These are phyloP conservation scores for Penicillium simplicissimum DNA, from an alignment of 495 filamentous ascomycete species.

Conservation along the genomic window DNA sequence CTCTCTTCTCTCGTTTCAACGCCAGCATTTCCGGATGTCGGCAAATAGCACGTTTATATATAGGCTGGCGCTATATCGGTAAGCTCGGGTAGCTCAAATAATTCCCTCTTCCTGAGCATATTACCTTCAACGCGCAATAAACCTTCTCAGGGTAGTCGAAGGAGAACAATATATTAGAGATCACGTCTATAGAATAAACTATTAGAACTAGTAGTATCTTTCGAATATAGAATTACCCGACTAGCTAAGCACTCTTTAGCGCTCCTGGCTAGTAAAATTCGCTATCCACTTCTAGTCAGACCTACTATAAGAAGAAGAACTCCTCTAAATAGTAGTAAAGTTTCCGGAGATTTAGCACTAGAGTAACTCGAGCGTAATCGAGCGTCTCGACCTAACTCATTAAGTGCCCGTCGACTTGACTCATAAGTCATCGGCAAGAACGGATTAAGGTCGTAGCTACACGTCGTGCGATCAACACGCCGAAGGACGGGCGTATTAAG, in stretches of 20 bases:
- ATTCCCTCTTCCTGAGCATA: conserved; percentile 33
- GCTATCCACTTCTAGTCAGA: conserved; percentile 6
- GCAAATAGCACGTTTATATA: conserved; percentile 29
- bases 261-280: conserved; percentile 35
- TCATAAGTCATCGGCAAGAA: conserved; percentile 28
- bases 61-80: conserved; percentile 24
- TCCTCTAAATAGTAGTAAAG: too few relatives aligned
- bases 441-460: conserved; percentile 28
- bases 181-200: conserved; percentile 32
- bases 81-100: conserved; percentile 22
- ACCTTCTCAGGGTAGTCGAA: conserved; percentile 25
- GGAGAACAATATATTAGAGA: conserved; percentile 31
- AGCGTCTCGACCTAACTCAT: conserved; percentile 26
- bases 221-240: conserved; percentile 31
- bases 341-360: too few relatives aligned
- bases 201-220: conserved; percentile 32
- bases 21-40: conserved; percentile 25
- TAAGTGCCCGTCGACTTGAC: conserved; percentile 19
- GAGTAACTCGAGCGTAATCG: conserved; percentile 36
- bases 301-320: neutral
- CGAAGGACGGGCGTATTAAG: conserved; percentile 30
- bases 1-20: conserved; percentile 32
- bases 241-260: conserved; percentile 32
- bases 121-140: conserved; percentile 19
- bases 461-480: conserved; percentile 22